These are phyloP conservation scores for Ophiognomonia clavigignenti-juglandacearum DNA, from an alignment of 2,329 filamentous ascomycete species.

Conservation along the genomic window DNA sequence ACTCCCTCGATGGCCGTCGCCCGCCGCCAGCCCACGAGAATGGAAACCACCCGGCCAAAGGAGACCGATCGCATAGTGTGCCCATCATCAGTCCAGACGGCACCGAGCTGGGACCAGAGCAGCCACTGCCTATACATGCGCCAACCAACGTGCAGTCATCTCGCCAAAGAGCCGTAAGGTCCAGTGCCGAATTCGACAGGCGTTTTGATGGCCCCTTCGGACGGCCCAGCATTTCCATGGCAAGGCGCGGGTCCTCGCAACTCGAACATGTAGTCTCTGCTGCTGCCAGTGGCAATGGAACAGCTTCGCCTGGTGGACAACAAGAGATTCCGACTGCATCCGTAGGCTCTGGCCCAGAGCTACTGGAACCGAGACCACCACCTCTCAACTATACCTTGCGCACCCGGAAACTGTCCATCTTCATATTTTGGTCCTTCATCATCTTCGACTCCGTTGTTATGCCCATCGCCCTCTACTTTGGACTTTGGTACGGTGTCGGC, in stretches of 20 bases:
- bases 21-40: neutral
- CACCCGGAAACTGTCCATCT: conserved; percentile 37
- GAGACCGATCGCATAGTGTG: conserved; percentile 9
- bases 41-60: neutral
- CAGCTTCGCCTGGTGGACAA: neutral
- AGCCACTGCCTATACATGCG: conserved; percentile 9
- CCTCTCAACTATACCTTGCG: conserved; percentile 31
- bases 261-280: neutral
- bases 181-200: conserved; percentile 22
- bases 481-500: conserved; percentile 36
- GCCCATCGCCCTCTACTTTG: conserved; percentile 49
- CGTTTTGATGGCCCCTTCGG: conserved; percentile 23
- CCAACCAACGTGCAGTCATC: conserved; percentile 3
- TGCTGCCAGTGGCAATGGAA: neutral
- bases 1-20: conserved; percentile 9
- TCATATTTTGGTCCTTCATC: conserved; percentile 40
- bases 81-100: conserved; percentile 1
- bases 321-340: neutral
- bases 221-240: conserved; percentile 21
- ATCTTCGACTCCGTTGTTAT: conserved; percentile 43
- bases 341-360: conserved; percentile 3
- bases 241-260: conserved; percentile 16
- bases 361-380: conserved; percentile 15
- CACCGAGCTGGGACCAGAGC: neutral
- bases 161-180: conserved; percentile 13